Base-by-base conservation (phyloP, 129 eudicot genomes). In the Chrysanthemum seticuspe region DNA sequence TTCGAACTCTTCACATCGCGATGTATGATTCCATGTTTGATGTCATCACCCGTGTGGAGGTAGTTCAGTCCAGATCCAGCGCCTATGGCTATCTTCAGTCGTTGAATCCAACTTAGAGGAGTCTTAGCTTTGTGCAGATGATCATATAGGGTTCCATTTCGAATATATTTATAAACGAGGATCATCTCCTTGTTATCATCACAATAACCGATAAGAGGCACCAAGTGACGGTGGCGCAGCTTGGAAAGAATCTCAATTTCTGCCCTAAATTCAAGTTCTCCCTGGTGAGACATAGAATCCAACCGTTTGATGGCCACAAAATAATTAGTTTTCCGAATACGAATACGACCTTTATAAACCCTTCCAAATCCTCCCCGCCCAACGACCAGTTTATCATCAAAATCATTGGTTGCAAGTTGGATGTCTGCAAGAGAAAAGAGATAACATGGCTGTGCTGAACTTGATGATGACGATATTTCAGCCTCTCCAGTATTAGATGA, bases 381-480 rank as follows among this genome's bases (percentile, higher is more conserved):
- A 23, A 81, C 74, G 25, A 84, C 62, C 19, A 65, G 11, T 47
- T 59, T 55, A 45, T 77, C 81, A 55, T 72, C 40, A 57, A 81
- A 85, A 62, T 82, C 15, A 0, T 62, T 18, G 9, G 86, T 79
- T 34, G 85, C 81, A 12, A 21, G 45, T 21, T 23, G 47, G 5
- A 84, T 80, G 73, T 84, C 85, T 36, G 40, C 66, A 56, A 84
- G 67, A 16, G 85, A 73, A 56, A 84, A 84, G 21, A 36, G 71
- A 0, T 53, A 55, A 70, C 80, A 69, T 14, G 13, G 3, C 9
- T 67, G 81, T 19, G 63, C 63, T 9, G 65, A 15, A 2, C 44
- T 36, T 6, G 44, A 36, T 36, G 44, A 36, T 6, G 44, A 36
- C 44, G 6, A 36, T 36, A 36, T 36, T 36, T 36, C 44, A 6